phyloP scores from a whole-genome alignment of 2,329 filamentous ascomycete genomes.

The Diaporthe citri region DNA sequence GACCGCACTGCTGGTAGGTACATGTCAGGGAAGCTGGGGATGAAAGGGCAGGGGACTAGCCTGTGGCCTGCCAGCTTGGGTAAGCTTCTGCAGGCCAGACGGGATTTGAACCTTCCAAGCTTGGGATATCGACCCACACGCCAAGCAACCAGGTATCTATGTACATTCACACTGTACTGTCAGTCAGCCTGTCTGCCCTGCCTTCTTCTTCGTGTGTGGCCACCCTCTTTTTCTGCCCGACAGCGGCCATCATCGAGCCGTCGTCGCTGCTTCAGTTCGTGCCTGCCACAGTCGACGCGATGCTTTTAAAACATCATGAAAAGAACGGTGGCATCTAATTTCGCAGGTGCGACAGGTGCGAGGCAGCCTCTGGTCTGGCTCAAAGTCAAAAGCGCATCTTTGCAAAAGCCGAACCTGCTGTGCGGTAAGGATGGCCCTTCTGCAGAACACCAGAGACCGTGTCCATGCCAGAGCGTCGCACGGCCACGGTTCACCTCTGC shows the following conservation, averaged over 20 bases:
- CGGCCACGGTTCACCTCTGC: conserved; percentile 27
- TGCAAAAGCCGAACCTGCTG: conserved; percentile 11
- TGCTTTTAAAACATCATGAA: neutral
- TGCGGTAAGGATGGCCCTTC: neutral
- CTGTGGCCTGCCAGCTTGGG: conserved; percentile 15
- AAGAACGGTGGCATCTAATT: neutral
- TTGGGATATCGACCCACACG: neutral
- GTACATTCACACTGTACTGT: neutral
- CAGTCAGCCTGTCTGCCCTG: neutral
- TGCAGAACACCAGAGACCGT: conserved; percentile 17
- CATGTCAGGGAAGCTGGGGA: neutral
- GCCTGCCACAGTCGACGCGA: neutral
- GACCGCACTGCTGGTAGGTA: neutral
- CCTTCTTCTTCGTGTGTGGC: neutral
- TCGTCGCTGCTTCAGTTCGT: neutral
- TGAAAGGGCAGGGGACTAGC: neutral
- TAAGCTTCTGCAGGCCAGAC: conserved; percentile 28
- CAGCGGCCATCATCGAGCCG: neutral
- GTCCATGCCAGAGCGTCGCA: conserved; percentile 23
- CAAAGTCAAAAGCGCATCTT: conserved; percentile 5
- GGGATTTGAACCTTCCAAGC: conserved; percentile 28
- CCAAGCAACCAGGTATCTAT: neutral
- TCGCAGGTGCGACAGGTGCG: neutral
- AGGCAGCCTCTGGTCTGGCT: neutral
- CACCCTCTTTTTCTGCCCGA: neutral